A percentile compares a stretch with the other conserved stretches of the same genome.
These are phyloP conservation scores for Suillus subalutaceus DNA, from an alignment of 768 basidiomycete genomes.

Conservation along the genomic window DNA sequence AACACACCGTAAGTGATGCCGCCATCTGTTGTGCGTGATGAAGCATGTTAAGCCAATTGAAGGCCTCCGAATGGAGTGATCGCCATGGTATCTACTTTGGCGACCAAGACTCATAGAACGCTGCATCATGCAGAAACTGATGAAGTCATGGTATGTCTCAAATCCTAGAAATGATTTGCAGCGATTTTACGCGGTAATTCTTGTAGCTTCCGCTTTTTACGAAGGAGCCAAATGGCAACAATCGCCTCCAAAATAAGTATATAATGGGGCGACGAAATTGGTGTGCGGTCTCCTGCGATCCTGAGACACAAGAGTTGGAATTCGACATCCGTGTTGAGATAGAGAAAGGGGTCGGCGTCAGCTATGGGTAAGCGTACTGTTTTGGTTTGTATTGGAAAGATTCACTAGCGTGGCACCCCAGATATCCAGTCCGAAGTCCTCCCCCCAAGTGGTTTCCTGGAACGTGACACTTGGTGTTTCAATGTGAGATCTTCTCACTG, in stretches of 20 bases:
- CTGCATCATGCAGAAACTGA: conserved; percentile 83
- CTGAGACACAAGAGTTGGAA: conserved; percentile 59
- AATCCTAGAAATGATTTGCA: not conserved
- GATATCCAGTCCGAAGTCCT: conserved; percentile 48
- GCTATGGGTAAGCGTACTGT: conserved; percentile 63
- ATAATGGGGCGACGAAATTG: conserved; percentile 93
- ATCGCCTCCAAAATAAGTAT: conserved; percentile 69
- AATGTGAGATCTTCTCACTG: not conserved
- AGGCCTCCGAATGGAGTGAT: conserved; percentile 74
- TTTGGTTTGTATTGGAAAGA: conserved; percentile 3
- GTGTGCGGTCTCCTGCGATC: conserved; percentile 69
- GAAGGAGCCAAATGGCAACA: conserved; percentile 72
- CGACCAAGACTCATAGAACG: conserved; percentile 83
- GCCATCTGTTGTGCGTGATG: conserved; percentile 5
- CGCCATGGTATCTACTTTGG: conserved; percentile 77
- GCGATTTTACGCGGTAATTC: conserved; percentile 1
- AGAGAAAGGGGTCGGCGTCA: conserved; percentile 79
- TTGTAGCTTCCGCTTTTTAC: conserved; percentile 74
- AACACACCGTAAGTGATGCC: conserved; percentile 79
- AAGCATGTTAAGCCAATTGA: not conserved
- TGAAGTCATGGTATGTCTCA: conserved; percentile 72
- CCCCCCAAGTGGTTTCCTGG: conserved; percentile 42
- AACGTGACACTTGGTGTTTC: conserved; percentile 10
- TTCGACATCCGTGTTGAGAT: conserved; percentile 90
- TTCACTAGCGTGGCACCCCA: conserved; percentile 21